These are phyloP conservation scores for Penicillium paneum DNA, from an alignment of 2,329 filamentous ascomycete species.

Conservation along the genomic window DNA sequence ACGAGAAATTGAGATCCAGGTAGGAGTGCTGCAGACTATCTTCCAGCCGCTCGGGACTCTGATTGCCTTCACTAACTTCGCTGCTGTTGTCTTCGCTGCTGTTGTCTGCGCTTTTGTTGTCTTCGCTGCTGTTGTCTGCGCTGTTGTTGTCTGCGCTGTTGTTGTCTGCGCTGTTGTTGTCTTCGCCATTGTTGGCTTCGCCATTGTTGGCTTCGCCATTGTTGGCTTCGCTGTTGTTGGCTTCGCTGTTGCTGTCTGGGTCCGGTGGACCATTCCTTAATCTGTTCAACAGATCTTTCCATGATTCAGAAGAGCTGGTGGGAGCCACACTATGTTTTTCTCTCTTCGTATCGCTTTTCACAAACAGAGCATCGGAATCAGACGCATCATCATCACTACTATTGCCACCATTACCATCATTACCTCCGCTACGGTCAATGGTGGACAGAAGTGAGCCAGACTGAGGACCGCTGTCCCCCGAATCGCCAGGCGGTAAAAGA, in stretches of 20 bases:
- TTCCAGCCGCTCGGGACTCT: constrained; percentile 5
- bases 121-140: background rate
- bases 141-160: too few relatives aligned
- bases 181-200: background rate
- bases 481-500: background rate
- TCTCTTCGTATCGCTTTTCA: background rate
- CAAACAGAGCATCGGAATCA: background rate
- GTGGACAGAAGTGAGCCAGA: constrained; percentile 17
- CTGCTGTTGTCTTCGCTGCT: background rate
- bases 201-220: background rate
- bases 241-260: background rate
- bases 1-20: constrained; percentile 12
- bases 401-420: background rate
- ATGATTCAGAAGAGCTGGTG: background rate
- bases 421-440: constrained; percentile 3
- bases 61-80: background rate
- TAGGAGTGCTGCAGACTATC: constrained; percentile 16
- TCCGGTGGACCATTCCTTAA: background rate
- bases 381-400: background rate
- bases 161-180: background rate
- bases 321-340: background rate
- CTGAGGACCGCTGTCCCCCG: constrained; percentile 6
- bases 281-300: background rate
- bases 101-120: background rate
- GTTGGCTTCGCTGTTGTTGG: background rate